phyloP scores from a whole-genome alignment of 2,329 filamentous ascomycete genomes.

The Pseudogymnoascus sp. region DNA sequence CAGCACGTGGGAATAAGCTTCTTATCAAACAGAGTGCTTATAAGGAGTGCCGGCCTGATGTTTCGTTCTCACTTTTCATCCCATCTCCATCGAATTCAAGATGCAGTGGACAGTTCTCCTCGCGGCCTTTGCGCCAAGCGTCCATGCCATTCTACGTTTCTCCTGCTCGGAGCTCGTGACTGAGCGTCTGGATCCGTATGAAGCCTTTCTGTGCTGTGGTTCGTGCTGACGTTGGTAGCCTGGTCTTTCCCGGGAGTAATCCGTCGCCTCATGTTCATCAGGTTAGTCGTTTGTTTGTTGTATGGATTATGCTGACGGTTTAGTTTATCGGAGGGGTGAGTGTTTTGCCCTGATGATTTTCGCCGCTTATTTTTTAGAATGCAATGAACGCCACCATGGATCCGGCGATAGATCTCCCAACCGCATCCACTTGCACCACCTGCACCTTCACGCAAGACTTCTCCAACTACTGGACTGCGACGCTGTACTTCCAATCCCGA shows the following conservation, averaged over 20 bases:
- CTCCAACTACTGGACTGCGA: conserved; percentile 30
- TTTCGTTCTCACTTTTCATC: not conserved
- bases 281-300: conserved; percentile 11
- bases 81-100: not conserved
- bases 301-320: not conserved
- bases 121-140: conserved; percentile 10
- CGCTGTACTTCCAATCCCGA: conserved; percentile 24
- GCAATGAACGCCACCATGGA: conserved; percentile 35
- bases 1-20: not conserved
- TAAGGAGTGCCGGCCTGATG: not conserved
- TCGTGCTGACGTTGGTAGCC: not conserved
- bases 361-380: conserved; percentile 19
- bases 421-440: conserved; percentile 25
- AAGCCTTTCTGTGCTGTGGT: not conserved
- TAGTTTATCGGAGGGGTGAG: not conserved
- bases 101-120: conserved; percentile 12
- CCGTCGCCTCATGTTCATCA: conserved; percentile 17
- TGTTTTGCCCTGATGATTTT: not conserved
- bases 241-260: conserved; percentile 14
- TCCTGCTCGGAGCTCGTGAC: conserved; percentile 17
- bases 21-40: not conserved
- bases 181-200: conserved; percentile 16
- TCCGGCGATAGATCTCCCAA: conserved; percentile 20
- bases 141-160: conserved; percentile 13
- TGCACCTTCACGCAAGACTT: conserved; percentile 30